Percentiles rank a stretch among this genome's conserved stretches.
Conservation (phyloP, 2,329 filamentous ascomycete species). For the Eutypella sp. region DNA sequence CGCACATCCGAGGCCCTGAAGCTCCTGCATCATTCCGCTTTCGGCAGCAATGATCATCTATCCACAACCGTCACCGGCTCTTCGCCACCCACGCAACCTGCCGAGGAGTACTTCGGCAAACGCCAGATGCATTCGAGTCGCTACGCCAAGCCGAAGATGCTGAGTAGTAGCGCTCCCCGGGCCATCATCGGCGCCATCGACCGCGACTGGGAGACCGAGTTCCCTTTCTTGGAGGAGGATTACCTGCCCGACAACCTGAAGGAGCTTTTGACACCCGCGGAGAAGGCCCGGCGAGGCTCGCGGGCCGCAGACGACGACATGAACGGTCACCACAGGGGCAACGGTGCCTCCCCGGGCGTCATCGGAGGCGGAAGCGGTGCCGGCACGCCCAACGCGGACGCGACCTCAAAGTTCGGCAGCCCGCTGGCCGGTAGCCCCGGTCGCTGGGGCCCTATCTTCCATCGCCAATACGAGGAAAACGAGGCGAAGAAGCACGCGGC, state of each 20-base stretch:
- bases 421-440: constrained; percentile 55
- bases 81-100: constrained; percentile 25
- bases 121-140: constrained; percentile 66
- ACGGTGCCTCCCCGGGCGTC: constrained; percentile 31
- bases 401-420: constrained; percentile 55
- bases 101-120: constrained; percentile 63
- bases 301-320: constrained; percentile 50
- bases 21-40: constrained; percentile 61
- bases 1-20: constrained; percentile 61
- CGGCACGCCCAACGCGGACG: constrained; percentile 35
- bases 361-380: constrained; percentile 33
- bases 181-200: constrained; percentile 59
- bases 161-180: constrained; percentile 65
- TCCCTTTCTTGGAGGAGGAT: constrained; percentile 78
- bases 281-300: constrained; percentile 61
- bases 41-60: constrained; percentile 63
- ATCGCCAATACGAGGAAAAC: constrained; percentile 56
- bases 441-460: constrained; percentile 57
- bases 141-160: constrained; percentile 61
- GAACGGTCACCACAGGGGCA: constrained; percentile 26
- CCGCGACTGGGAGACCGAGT: constrained; percentile 60
- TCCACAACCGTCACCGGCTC: constrained; percentile 36
- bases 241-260: constrained; percentile 71
- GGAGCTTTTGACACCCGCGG: constrained; percentile 61
- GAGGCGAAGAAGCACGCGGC: constrained; percentile 40